phyloP scores from a whole-genome alignment of 2,329 filamentous ascomycete species.

The Phaeomoniella chlamydospora region DNA sequence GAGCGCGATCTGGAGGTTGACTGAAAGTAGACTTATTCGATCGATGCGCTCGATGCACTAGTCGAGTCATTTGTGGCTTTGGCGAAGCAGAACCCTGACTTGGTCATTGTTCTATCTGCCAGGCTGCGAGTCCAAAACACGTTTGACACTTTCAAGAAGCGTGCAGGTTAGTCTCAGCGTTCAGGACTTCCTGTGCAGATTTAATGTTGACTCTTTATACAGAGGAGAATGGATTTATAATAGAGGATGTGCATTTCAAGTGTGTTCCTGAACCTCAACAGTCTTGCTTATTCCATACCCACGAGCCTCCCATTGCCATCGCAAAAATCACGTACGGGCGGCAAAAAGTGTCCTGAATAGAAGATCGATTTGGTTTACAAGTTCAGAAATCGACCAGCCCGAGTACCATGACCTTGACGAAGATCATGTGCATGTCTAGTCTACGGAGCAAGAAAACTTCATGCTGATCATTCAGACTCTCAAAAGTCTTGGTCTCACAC shows the following conservation, averaged over 20 bases:
- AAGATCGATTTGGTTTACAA: too few relatives aligned
- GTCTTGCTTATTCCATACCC: conserved; percentile 30
- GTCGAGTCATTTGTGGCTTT: conserved; percentile 7
- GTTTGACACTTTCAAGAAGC: conserved; percentile 41
- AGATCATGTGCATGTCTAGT: too few relatives aligned
- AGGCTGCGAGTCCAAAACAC: conserved; percentile 49
- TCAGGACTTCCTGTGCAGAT: not conserved
- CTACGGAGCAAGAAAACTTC: too few relatives aligned
- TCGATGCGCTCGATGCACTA: conserved; percentile 10
- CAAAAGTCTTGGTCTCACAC: too few relatives aligned
- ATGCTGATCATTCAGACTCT: too few relatives aligned
- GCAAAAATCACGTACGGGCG: conserved; percentile 3
- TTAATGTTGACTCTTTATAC: conserved; percentile 2
- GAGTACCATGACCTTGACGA: too few relatives aligned
- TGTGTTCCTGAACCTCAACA: conserved; percentile 27
- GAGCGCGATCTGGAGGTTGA: not conserved
- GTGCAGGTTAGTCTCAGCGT: conserved; percentile 40
- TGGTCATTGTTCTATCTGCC: conserved; percentile 41
- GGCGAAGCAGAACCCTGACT: conserved; percentile 6
- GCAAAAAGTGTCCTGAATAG: too few relatives aligned
- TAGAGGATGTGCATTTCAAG: conserved; percentile 24
- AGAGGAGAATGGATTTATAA: conserved; percentile 20
- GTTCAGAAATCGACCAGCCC: too few relatives aligned
- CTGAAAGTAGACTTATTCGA: conserved; percentile 10
- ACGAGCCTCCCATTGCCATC: conserved; percentile 1